Conservation (phyloP, 2,329 filamentous ascomycete genomes). For the Tolypocladium nubicola region DNA sequence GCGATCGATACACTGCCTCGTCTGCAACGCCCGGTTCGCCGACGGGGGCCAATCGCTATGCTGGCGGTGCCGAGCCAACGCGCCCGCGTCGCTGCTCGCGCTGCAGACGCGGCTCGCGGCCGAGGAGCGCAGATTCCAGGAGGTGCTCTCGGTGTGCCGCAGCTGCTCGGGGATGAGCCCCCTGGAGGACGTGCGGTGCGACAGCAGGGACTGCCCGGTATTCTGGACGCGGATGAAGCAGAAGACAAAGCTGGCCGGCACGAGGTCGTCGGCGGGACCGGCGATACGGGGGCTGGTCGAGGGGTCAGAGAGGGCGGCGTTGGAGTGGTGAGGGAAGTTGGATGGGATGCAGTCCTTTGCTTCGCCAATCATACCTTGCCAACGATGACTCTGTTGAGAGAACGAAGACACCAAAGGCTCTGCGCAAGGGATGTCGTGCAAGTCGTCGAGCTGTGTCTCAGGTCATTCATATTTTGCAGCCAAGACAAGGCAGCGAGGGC, state of each 20-base stretch:
- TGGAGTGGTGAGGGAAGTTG: constrained; percentile 20
- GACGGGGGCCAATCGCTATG: constrained; percentile 39
- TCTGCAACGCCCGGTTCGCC: constrained; percentile 42
- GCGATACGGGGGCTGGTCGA: constrained; percentile 21
- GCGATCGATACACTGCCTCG: constrained; percentile 65
- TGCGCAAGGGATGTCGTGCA: no score
- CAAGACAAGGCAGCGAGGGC: no score
- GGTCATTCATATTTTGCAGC: no score
- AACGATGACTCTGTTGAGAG: no score
- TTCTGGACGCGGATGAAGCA: constrained; percentile 73
- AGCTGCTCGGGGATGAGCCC: constrained; percentile 67
- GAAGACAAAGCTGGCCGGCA: constrained; percentile 31
- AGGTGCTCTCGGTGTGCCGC: constrained; percentile 64
- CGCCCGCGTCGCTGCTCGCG: constrained; percentile 50
- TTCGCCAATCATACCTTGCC: no score
- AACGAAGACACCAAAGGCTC: no score
- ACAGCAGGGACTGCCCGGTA: constrained; percentile 85
- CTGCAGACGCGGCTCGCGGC: constrained; percentile 52
- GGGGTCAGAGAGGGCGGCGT: constrained; percentile 11
- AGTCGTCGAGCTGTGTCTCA: no score
- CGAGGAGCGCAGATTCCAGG: constrained; percentile 52
- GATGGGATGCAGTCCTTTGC: no score
- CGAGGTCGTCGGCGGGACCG: constrained; percentile 22
- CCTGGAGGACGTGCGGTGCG: constrained; percentile 71
- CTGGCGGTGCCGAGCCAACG: constrained; percentile 38